Evolutionary conservation across 2,329 filamentous ascomycete species (phyloP).

Genomic region (Trichoderma sp.): DNA sequence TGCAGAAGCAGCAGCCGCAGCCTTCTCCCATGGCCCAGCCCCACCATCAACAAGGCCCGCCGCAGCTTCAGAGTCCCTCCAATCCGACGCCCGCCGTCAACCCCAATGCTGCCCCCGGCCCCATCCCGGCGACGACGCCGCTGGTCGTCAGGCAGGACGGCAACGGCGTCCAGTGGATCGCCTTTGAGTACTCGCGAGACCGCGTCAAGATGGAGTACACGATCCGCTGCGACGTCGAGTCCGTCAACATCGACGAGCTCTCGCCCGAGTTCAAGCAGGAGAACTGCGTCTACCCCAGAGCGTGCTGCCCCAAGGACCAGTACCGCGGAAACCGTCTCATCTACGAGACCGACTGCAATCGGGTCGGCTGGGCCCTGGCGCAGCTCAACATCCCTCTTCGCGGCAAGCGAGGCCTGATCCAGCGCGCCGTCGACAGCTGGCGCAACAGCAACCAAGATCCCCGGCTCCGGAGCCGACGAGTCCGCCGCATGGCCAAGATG

Average conservation of each 20-base stretch:
- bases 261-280: slow-evolving; percentile 90
- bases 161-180: slow-evolving; percentile 98
- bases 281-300: slow-evolving; percentile 96
- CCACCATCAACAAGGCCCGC: slow-evolving; percentile 38
- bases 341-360: slow-evolving; percentile 98
- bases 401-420: slow-evolving; percentile 92
- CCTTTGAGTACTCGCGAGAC: slow-evolving; percentile 95
- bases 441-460: slow-evolving; percentile 98
- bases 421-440: slow-evolving; percentile 97
- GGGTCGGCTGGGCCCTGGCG: slow-evolving; percentile 97
- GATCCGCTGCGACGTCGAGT: slow-evolving; percentile 96
- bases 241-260: slow-evolving; percentile 84
- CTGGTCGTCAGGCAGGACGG: slow-evolving; percentile 91
- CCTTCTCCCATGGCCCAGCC: slow-evolving; percentile 41
- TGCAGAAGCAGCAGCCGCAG: slow-evolving; percentile 51
- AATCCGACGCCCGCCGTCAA: slow-evolving; percentile 57
- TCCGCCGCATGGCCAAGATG: slow-evolving; percentile 94
- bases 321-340: slow-evolving; percentile 94
- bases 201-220: slow-evolving; percentile 99
- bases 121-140: slow-evolving; percentile 94
- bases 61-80: slow-evolving; percentile 40
- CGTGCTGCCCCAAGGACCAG: slow-evolving; percentile 91
- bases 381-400: slow-evolving; percentile 87
- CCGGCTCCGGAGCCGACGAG: slow-evolving; percentile 81
- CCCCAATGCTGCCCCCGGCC: slow-evolving; percentile 87